Evolutionary conservation across 352 stramenopile genomes (phyloP).

Genomic region (Phytopythium montanum): DNA sequence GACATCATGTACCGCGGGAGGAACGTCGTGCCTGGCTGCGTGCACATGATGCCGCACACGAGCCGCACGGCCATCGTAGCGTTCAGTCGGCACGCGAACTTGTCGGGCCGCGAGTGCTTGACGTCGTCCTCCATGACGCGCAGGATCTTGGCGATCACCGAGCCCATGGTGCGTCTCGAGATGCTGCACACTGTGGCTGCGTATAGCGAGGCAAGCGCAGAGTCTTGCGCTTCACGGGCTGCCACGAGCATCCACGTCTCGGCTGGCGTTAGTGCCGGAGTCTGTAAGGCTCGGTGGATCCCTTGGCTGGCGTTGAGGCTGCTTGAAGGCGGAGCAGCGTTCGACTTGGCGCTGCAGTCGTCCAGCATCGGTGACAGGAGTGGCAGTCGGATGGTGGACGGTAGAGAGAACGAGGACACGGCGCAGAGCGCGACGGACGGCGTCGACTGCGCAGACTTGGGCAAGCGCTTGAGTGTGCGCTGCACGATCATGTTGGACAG

Average conservation of each 20-base stretch:
- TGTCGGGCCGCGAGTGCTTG: slow-evolving; percentile 51
- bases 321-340: neutral
- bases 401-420: neutral
- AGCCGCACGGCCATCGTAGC: slow-evolving; percentile 67
- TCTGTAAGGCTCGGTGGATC: slow-evolving; percentile 6
- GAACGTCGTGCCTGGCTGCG: slow-evolving; percentile 57
- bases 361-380: neutral
- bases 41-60: slow-evolving; percentile 75
- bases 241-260: slow-evolving; percentile 55
- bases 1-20: slow-evolving; percentile 88
- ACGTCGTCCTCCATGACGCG: slow-evolving; percentile 83
- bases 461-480: slow-evolving; percentile 59
- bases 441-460: slow-evolving; percentile 30
- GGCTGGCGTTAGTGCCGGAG: slow-evolving; percentile 27
- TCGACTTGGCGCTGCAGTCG: neutral
- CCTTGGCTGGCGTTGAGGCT: neutral
- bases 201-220: slow-evolving; percentile 74
- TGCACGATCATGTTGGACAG: slow-evolving; percentile 76
- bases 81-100: slow-evolving; percentile 64
- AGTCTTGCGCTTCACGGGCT: slow-evolving; percentile 55
- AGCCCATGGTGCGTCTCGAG: slow-evolving; percentile 71
- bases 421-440: slow-evolving; percentile 16
- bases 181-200: slow-evolving; percentile 79
- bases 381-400: neutral
- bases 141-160: slow-evolving; percentile 77